phyloP scores from a whole-genome alignment of 225 moss, liverwort and hornwort genomes.

The Takakia lepidozioides region DNA sequence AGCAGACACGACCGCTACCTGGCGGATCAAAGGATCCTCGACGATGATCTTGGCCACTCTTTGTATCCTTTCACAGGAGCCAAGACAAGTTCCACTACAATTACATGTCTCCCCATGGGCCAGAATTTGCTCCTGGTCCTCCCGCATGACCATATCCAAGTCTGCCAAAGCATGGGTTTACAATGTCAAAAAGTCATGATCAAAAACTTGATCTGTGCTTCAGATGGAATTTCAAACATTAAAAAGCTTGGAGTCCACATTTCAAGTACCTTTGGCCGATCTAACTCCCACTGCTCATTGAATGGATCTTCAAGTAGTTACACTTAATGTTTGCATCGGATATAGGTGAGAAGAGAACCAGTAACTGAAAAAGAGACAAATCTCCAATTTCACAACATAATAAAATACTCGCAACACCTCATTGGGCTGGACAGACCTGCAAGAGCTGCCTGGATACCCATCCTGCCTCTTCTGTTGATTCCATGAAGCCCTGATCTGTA shows the following conservation, averaged over 20 bases:
- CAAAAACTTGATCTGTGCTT: too few species aligned
- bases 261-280: too few species aligned
- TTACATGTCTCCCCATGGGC: slow-evolving; percentile 80
- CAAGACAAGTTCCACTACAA: slow-evolving; percentile 92
- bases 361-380: too few species aligned
- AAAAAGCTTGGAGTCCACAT: not conserved
- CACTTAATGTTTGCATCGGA: too few species aligned
- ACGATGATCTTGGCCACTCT: slow-evolving; percentile 83
- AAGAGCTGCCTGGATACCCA: not conserved
- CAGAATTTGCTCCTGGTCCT: slow-evolving; percentile 26
- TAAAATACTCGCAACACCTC: not conserved
- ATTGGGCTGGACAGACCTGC: not conserved
- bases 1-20: slow-evolving; percentile 88
- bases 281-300: too few species aligned
- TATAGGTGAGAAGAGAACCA: too few species aligned
- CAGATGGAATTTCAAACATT: too few species aligned
- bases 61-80: slow-evolving; percentile 62
- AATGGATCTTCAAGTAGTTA: too few species aligned
- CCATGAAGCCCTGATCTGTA: slow-evolving; percentile 1
- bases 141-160: slow-evolving; percentile 33
- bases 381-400: not conserved
- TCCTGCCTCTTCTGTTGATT: not conserved
- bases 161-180: slow-evolving; percentile 41
- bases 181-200: too few species aligned
- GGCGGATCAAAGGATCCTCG: slow-evolving; percentile 65